A percentile compares a stretch with the other conserved stretches of the same genome.
Conservation (phyloP, 495 filamentous ascomycete genomes). For the Hyaloscypha bicolor region DNA sequence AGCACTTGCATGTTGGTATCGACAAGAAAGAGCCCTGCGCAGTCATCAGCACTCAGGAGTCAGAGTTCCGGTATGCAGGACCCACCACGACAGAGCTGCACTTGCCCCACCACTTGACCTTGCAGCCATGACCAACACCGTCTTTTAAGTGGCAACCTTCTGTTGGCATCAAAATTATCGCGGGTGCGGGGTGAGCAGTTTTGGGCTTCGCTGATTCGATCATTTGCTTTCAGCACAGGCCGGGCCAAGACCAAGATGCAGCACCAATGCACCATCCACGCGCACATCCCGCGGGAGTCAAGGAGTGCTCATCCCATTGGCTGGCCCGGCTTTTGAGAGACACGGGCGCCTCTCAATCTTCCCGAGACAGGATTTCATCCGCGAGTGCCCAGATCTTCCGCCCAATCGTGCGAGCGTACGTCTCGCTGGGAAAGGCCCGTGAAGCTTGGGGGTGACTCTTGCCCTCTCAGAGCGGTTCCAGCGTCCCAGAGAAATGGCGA, state of each 20-base stretch:
- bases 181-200: background rate
- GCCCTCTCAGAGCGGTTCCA: slow-evolving; percentile 6
- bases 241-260: too few species aligned
- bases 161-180: background rate
- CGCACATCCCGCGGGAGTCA: too few species aligned
- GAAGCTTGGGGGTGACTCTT: background rate
- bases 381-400: background rate
- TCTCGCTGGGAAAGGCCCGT: background rate
- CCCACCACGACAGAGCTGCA: background rate
- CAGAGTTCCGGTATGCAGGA: background rate
- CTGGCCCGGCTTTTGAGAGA: background rate
- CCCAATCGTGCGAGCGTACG: background rate
- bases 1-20: background rate
- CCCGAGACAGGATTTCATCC: background rate
- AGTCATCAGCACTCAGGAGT: background rate
- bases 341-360: background rate
- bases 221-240: background rate
- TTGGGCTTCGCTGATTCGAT: background rate
- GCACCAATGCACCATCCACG: too few species aligned
- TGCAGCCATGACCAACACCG: background rate
- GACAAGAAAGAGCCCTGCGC: background rate
- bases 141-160: background rate
- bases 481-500: background rate
- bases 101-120: background rate
- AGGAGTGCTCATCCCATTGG: background rate